Percentiles rank a stretch among this genome's conserved stretches.
These are phyloP conservation scores for Nephelium lappaceum DNA, from an alignment of 345 rosid species.

Conservation along the genomic window DNA sequence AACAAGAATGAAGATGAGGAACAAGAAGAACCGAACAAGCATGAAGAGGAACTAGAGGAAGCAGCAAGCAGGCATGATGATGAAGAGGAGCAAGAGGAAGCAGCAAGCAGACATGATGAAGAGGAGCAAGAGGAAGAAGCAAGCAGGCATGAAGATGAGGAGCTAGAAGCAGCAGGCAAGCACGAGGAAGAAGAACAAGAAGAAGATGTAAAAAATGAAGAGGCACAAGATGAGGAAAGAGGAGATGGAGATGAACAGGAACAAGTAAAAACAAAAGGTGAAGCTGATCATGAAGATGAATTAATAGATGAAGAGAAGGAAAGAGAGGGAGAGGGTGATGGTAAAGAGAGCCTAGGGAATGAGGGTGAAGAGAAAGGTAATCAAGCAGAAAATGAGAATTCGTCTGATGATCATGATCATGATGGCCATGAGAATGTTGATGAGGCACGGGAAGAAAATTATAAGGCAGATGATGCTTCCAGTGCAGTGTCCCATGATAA, in stretches of 20 bases:
- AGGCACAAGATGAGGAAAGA: constrained; percentile 23
- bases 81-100: constrained; percentile 34
- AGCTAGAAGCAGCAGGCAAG: constrained; percentile 18
- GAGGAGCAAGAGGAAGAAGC: constrained; percentile 28
- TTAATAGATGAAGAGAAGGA: constrained; percentile 57
- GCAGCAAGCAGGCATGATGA: constrained; percentile 25
- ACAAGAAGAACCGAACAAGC: constrained; percentile 32
- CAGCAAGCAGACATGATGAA: constrained; percentile 10
- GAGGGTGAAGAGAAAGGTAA: constrained; percentile 41
- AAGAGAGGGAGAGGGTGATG: constrained; percentile 34
- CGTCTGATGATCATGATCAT: constrained; percentile 37
- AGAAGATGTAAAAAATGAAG: constrained; percentile 21
- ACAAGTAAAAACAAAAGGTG: constrained; percentile 42
- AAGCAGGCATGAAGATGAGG: constrained; percentile 11
- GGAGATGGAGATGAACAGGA: constrained; percentile 52
- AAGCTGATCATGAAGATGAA: constrained; percentile 52
- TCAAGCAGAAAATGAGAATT: constrained; percentile 38
- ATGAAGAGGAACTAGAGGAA: constrained; percentile 27
- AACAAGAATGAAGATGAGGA: constrained; percentile 30
- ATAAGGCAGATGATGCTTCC: constrained; percentile 94
- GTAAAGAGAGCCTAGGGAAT: constrained; percentile 31
- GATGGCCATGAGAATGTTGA: constrained; percentile 44
- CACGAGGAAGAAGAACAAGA: constrained; percentile 20
- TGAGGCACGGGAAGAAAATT: constrained; percentile 84
- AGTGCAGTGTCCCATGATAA: constrained; percentile 90